Evolutionary conservation across 1,284 basidiomycete species (phyloP).

Genomic region (Hypsizygus ulmarius): DNA sequence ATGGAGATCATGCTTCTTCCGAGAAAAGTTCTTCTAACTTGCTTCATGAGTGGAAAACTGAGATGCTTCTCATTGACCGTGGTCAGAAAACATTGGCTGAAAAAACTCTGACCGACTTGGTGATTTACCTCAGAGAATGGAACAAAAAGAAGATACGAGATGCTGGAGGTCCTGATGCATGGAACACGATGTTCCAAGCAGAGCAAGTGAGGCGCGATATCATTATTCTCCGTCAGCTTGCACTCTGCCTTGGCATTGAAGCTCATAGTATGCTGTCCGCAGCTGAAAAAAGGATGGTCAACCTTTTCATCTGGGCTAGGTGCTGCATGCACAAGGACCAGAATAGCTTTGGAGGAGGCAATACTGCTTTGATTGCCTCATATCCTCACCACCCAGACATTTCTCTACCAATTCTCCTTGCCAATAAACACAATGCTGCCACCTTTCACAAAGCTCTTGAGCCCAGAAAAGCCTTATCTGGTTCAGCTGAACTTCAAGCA

Average conservation of each 20-base stretch:
- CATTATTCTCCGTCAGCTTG: slow-evolving; percentile 9
- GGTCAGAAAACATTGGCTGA: slow-evolving; percentile 18
- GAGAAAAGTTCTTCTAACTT: slow-evolving; percentile 22
- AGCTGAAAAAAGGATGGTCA: slow-evolving; percentile 16
- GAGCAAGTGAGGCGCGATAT: slow-evolving; percentile 8
- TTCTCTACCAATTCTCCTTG: slow-evolving; percentile 19
- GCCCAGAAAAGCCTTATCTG: slow-evolving; percentile 2
- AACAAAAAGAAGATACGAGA: slow-evolving; percentile 17
- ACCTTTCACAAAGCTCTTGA: slow-evolving; percentile 7
- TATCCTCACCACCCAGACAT: slow-evolving; percentile 22
- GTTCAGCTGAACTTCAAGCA: slow-evolving; percentile 21
- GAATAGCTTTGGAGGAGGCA: slow-evolving; percentile 35
- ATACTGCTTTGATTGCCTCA: slow-evolving; percentile 20
- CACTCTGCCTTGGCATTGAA: slow-evolving; percentile 17
- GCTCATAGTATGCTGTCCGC: slow-evolving; percentile 19
- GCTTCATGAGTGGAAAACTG: slow-evolving; percentile 19
- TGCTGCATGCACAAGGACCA: slow-evolving; percentile 43
- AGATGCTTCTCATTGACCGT: slow-evolving; percentile 14
- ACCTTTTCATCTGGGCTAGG: slow-evolving; percentile 31
- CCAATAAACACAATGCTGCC: slow-evolving; percentile 21
- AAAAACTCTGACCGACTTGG: slow-evolving; percentile 10
- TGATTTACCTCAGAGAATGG: slow-evolving; percentile 10
- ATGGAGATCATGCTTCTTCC: slow-evolving; percentile 24
- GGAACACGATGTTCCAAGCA: slow-evolving; percentile 12
- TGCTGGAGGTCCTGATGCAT: slow-evolving; percentile 18